phyloP scores from a whole-genome alignment of 768 basidiomycete species.

The Termitomyces sp. region DNA sequence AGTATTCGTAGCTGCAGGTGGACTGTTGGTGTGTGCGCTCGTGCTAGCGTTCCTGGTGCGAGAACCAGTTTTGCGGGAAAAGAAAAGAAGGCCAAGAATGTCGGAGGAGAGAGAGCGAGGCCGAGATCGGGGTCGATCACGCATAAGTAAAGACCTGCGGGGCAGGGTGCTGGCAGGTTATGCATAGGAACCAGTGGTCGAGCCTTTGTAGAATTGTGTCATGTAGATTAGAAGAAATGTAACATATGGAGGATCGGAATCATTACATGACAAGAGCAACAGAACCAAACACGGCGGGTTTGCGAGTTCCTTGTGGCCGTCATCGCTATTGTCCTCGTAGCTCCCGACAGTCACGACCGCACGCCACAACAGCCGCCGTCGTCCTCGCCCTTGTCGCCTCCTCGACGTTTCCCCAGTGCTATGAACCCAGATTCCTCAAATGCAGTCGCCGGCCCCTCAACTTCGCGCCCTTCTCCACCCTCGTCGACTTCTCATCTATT shows the following conservation, averaged over 20 bases:
- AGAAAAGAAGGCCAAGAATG: conserved; percentile 13
- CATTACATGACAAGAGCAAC: conserved; percentile 9
- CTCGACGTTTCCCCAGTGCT: conserved; percentile 7
- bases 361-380: conserved; percentile 14
- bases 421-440: conserved; percentile 41
- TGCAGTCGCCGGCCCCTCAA: conserved; percentile 63
- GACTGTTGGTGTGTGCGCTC: conserved; percentile 37
- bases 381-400: conserved; percentile 12
- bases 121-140: conserved; percentile 38
- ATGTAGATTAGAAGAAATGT: background rate
- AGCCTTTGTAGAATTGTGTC: background rate
- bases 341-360: conserved; percentile 12
- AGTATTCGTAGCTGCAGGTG: conserved; percentile 55
- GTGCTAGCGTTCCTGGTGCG: conserved; percentile 31
- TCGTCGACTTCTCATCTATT: conserved; percentile 25
- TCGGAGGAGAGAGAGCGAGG: conserved; percentile 33
- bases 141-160: conserved; percentile 42
- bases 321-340: conserved; percentile 13
- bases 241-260: conserved; percentile 1
- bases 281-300: conserved; percentile 17
- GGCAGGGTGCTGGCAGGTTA: conserved; percentile 26
- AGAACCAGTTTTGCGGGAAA: conserved; percentile 28
- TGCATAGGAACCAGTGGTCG: background rate
- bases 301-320: conserved; percentile 13
- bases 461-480: conserved; percentile 23